Conservation (phyloP, 2,329 filamentous ascomycete genomes). For the Penicillium brevicompactum region DNA sequence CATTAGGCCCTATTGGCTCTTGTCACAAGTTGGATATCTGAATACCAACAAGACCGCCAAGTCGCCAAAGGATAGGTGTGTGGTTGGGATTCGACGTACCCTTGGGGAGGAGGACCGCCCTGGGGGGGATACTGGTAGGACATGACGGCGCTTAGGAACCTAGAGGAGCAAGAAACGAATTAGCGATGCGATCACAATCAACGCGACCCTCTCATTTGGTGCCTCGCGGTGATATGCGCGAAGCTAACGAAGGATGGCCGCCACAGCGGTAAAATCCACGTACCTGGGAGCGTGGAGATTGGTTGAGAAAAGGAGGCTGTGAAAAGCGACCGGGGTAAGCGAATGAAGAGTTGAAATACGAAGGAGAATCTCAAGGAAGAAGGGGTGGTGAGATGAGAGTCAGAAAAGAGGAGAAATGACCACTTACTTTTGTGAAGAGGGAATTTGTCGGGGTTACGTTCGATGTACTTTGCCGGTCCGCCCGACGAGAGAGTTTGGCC, state of each 20-base stretch:
- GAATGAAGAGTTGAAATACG: background rate
- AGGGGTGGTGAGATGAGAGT: background rate
- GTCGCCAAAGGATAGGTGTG: background rate
- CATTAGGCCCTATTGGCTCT: background rate
- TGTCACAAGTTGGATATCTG: background rate
- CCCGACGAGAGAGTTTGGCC: slow-evolving; percentile 2
- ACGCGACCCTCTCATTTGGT: background rate
- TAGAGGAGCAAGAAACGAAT: background rate
- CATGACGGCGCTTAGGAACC: slow-evolving; percentile 32
- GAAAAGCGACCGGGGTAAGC: slow-evolving; percentile 4
- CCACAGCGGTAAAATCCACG: slow-evolving; percentile 5
- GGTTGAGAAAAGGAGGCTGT: slow-evolving; percentile 2
- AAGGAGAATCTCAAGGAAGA: background rate
- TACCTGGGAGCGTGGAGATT: slow-evolving; percentile 8
- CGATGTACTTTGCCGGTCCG: slow-evolving; percentile 2
- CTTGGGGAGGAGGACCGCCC: slow-evolving; percentile 13
- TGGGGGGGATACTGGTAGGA: slow-evolving; percentile 47
- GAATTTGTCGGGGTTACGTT: slow-evolving; percentile 10
- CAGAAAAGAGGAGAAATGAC: slow-evolving; percentile 12
- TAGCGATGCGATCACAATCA: slow-evolving; percentile 9
- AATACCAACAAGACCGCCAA: background rate
- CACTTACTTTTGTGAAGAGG: slow-evolving; percentile 9
- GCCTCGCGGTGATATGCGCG: background rate
- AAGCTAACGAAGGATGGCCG: background rate
- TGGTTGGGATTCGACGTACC: slow-evolving; percentile 15